A percentile compares a stretch with the other conserved stretches of the same genome.
Conservation (phyloP, 352 stramenopile species). For the Phytophthora sp. region DNA sequence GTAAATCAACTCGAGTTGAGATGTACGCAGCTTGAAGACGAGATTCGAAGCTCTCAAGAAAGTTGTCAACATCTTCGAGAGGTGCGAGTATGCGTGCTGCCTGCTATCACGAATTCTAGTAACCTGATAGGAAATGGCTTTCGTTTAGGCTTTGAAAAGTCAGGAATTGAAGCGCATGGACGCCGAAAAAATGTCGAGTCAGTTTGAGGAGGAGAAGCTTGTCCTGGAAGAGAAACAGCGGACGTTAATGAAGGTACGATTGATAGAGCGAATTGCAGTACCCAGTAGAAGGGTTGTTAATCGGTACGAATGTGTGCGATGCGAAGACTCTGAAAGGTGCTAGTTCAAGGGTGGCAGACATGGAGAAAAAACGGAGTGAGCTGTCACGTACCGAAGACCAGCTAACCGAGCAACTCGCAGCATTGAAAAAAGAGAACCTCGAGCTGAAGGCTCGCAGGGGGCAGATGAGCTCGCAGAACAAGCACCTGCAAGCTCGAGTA, state of each 20-base stretch:
- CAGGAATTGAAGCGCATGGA: slow-evolving; percentile 22
- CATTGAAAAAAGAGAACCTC: slow-evolving; percentile 59
- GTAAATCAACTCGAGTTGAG: slow-evolving; percentile 35
- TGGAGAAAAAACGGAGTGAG: slow-evolving; percentile 49
- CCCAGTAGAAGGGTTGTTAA: not conserved
- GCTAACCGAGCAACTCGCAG: slow-evolving; percentile 46
- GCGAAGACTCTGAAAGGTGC: slow-evolving; percentile 46
- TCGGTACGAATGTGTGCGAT: slow-evolving; percentile 1
- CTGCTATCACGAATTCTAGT: no score
- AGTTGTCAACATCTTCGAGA: slow-evolving; percentile 28
- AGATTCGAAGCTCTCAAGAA: slow-evolving; percentile 18
- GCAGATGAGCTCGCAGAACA: slow-evolving; percentile 53
- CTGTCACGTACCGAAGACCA: slow-evolving; percentile 44
- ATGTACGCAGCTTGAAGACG: slow-evolving; percentile 22
- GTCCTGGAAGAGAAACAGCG: slow-evolving; percentile 53
- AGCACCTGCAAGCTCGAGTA: slow-evolving; percentile 54
- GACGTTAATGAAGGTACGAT: slow-evolving; percentile 40
- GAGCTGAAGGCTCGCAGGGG: slow-evolving; percentile 53
- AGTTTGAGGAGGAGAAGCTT: slow-evolving; percentile 45
- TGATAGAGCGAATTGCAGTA: not conserved
- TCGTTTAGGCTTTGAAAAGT: slow-evolving; percentile 17
- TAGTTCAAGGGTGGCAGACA: slow-evolving; percentile 41
- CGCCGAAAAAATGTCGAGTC: slow-evolving; percentile 28
- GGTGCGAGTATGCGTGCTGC: slow-evolving; percentile 7
- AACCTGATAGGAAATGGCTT: no score